A percentile compares a stretch with the other conserved stretches of the same genome.
Evolutionary conservation across 1,284 basidiomycete species (phyloP).

Genomic region (Anthracocystis setariae): DNA sequence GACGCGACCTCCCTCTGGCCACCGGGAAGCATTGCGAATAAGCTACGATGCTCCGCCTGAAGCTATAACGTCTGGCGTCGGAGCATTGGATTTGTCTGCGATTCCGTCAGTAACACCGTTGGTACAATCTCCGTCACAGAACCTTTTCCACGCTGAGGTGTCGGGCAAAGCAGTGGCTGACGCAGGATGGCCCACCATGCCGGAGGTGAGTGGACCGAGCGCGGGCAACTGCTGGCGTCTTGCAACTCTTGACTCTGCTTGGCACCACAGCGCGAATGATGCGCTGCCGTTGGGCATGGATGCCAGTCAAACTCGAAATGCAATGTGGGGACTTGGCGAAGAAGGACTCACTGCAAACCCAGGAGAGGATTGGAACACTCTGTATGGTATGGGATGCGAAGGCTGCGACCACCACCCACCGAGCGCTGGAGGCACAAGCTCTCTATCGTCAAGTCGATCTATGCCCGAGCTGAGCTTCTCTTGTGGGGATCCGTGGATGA

Average conservation of each 20-base stretch:
- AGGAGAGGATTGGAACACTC: background rate
- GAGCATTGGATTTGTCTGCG: constrained; percentile 9
- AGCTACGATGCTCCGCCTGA: background rate
- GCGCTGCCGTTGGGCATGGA: background rate
- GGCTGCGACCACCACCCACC: background rate
- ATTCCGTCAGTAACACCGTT: background rate
- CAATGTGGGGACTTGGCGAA: constrained; percentile 15
- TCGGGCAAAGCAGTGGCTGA: background rate
- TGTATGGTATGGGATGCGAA: background rate
- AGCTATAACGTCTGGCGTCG: constrained; percentile 3
- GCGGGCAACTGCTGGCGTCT: background rate
- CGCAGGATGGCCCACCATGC: background rate
- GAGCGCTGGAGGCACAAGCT: constrained; percentile 8
- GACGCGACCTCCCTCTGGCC: background rate
- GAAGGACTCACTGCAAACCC: background rate
- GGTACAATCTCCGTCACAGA: background rate
- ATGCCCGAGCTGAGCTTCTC: constrained; percentile 8
- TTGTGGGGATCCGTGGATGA: constrained; percentile 13
- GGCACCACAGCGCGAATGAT: background rate
- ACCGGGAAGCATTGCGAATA: background rate
- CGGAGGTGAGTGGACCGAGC: background rate
- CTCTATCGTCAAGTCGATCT: constrained; percentile 13
- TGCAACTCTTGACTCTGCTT: background rate
- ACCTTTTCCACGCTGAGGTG: background rate
- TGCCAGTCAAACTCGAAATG: background rate